phyloP scores from a whole-genome alignment of 306 rosid genomes.

The Malus sylvestris region DNA sequence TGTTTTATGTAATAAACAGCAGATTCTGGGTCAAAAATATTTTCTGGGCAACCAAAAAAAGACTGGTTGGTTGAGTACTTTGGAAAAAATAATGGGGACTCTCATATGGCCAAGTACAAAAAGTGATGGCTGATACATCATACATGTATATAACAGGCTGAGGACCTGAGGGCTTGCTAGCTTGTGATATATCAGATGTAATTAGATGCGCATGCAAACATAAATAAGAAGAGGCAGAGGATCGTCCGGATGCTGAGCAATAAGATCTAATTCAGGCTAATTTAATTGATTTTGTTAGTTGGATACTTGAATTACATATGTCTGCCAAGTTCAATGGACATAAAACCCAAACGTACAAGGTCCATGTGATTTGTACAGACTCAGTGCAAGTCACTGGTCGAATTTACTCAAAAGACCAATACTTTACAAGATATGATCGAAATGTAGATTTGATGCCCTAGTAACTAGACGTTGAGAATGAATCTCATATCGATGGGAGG shows the following conservation, averaged over 20 bases:
- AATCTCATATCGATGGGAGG: too few relatives aligned
- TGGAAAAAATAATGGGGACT: neutral
- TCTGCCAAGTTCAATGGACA: neutral
- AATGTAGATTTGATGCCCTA: too few relatives aligned
- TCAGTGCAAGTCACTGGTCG: neutral
- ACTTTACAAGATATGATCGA: neutral
- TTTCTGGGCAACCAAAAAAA: neutral
- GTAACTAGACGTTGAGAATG: too few relatives aligned
- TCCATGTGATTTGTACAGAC: neutral
- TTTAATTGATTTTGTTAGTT: neutral
- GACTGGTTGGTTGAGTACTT: neutral
- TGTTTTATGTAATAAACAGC: neutral
- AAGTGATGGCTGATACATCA: neutral
- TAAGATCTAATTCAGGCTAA: neutral
- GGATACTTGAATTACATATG: neutral
- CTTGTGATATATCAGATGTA: neutral
- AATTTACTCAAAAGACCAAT: neutral
- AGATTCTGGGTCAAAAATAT: neutral
- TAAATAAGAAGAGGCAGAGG: neutral
- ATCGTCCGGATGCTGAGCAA: neutral
- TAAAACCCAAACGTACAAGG: neutral
- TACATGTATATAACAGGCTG: neutral
- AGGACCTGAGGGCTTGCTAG: neutral
- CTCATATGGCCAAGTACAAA: neutral
- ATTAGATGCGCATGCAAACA: neutral